phyloP scores from a whole-genome alignment of 2,329 filamentous ascomycete species.

The Colletotrichum sojae region DNA sequence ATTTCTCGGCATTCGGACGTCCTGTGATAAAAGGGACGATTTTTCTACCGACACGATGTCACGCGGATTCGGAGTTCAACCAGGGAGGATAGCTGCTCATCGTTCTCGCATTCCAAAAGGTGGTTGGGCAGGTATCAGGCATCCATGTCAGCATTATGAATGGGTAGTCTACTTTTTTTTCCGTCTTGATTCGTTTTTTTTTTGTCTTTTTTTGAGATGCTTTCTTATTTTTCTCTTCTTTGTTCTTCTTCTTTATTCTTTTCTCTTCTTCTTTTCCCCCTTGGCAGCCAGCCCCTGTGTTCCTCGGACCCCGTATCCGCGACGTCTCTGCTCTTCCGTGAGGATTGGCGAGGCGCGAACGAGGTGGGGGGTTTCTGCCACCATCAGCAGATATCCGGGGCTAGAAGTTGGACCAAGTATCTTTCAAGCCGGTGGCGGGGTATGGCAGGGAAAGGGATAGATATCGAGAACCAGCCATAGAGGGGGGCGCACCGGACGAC shows the following conservation, averaged over 20 bases:
- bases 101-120: slow-evolving; percentile 33
- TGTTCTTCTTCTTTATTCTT: slow-evolving; percentile 25
- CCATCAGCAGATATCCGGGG: neutral
- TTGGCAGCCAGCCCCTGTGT: neutral
- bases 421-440: slow-evolving; percentile 4
- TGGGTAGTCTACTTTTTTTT: slow-evolving; percentile 30
- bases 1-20: slow-evolving; percentile 33
- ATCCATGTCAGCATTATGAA: slow-evolving; percentile 36
- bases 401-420: neutral
- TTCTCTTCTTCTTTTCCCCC: slow-evolving; percentile 5
- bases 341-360: neutral
- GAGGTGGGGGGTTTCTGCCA: slow-evolving; percentile 11
- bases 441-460: slow-evolving; percentile 8
- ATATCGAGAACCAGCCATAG: slow-evolving; percentile 31
- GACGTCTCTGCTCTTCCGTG: neutral
- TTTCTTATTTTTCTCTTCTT: neutral
- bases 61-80: slow-evolving; percentile 35
- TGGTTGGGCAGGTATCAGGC: slow-evolving; percentile 36
- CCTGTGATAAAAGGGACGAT: slow-evolving; percentile 15
- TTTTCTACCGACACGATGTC: slow-evolving; percentile 29
- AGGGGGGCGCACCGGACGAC: slow-evolving; percentile 18
- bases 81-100: slow-evolving; percentile 37
- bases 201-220: slow-evolving; percentile 33
- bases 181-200: slow-evolving; percentile 38
- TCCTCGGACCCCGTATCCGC: too few relatives aligned